Evolutionary conservation across 257 asterid species (phyloP).

Genomic region (Solanum clarkiae): DNA sequence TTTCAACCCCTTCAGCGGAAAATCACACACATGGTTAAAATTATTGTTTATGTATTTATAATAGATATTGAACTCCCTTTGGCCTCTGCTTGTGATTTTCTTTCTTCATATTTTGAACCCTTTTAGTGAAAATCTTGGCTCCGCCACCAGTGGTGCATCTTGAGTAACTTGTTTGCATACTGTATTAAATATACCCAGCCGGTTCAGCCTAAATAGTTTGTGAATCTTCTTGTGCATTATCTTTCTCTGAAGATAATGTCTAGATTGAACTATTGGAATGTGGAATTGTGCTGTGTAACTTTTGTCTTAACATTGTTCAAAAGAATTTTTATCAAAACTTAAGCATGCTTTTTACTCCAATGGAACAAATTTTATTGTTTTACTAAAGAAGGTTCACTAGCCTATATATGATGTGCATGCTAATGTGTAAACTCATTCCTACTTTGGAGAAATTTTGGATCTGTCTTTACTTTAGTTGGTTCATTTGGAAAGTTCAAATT

Average conservation of each 20-base stretch:
- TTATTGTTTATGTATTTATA: not conserved
- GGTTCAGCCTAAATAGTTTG: not conserved
- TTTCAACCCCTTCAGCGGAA: too few relatives aligned
- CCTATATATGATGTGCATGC: not conserved
- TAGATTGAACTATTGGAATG: not conserved
- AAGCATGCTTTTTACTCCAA: not conserved
- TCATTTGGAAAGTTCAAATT: not conserved
- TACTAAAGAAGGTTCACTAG: not conserved
- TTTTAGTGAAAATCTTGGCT: not conserved
- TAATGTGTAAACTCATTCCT: not conserved
- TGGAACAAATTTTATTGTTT: not conserved
- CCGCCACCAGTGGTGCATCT: not conserved
- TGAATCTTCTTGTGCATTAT: not conserved
- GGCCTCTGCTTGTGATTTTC: not conserved
- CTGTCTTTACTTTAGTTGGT: not conserved
- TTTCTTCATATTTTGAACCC: not conserved
- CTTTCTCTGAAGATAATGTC: not conserved
- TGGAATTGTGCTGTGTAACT: not conserved
- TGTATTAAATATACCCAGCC: not conserved
- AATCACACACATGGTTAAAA: too few relatives aligned
- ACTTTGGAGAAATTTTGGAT: not conserved
- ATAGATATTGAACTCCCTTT: not conserved
- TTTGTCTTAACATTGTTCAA: not conserved
- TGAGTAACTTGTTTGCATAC: not conserved
- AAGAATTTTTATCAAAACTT: not conserved